Base-by-base conservation (phyloP, 768 basidiomycete species). In the Lentinula guzmanii region DNA sequence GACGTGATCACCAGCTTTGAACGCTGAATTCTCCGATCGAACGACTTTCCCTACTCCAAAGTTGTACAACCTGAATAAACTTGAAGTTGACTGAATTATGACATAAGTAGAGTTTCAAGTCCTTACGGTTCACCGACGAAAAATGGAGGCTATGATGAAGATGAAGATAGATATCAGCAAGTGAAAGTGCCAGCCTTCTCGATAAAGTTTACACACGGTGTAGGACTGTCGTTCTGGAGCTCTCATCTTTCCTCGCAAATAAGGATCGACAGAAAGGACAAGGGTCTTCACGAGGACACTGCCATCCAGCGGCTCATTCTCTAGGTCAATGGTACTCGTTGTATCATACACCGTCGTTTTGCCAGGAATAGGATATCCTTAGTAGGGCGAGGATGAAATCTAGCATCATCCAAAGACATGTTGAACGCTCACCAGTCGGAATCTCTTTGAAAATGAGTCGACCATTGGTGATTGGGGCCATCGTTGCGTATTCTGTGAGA, bases 251-350 rank as follows among this genome's bases (percentile, higher is more conserved):
- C 65, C 63, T 18, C 70, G 46, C 60, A 75, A 4, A 60, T 73
- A 74, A 2, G 76, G 76, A 52, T 78, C 79, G 42, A 77, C 63
- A 34, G 71, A 71, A 28, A 79, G 51, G 5, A 67, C 65, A 11
- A 78, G 67, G 1, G 69, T 70, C 66, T 77, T 79, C 61, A 76
- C 59, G 31, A 79, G 63, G 24, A 75, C 51, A 0, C 72, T 58
- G 16, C 61, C 61, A 8, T 73, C 65, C 52, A 75, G 65, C 5
- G 71, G 65, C 2, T 69, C 69, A 34, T 60, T 66, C 21, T 76
- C 76, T 15, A 75, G 55, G 58, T 80, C 77, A 59, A 79, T 76
- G 6, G 66, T 69, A 35, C 65, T 61, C 37, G 56, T 69, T 2
- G 37, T 63, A 61, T 76, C 74, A 55, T 72, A 65, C 18, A 66